phyloP scores from a whole-genome alignment of 2,329 filamentous ascomycete genomes.

The Orbilia javanica region DNA sequence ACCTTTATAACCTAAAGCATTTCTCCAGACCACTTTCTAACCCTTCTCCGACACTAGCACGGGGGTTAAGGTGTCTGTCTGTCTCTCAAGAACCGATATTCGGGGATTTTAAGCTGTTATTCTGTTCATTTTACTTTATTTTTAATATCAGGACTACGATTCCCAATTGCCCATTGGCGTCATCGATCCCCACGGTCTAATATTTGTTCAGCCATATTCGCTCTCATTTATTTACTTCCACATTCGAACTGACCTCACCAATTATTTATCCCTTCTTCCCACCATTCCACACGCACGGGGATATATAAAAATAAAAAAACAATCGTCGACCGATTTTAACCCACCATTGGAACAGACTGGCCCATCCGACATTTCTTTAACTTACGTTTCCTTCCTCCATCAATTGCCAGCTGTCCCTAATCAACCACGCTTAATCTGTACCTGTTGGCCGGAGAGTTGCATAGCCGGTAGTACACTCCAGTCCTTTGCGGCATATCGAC shows the following conservation, averaged over 20 bases:
- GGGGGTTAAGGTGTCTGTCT: conserved; percentile 5
- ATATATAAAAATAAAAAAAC: neutral
- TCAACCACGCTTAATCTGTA: conserved; percentile 20
- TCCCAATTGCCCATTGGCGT: conserved; percentile 17
- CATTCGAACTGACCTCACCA: neutral
- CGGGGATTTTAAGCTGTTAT: neutral
- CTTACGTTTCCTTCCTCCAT: conserved; percentile 6
- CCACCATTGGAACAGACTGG: neutral
- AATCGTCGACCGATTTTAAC: conserved; percentile 15
- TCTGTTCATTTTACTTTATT: neutral
- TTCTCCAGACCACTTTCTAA: conserved; percentile 11
- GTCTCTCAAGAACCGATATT: too few species aligned
- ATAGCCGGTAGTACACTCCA: conserved; percentile 43
- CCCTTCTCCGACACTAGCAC: conserved; percentile 10
- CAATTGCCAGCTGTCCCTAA: conserved; percentile 31
- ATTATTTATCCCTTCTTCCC: neutral
- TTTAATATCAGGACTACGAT: neutral
- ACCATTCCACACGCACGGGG: neutral
- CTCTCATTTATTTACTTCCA: neutral
- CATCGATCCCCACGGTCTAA: conserved; percentile 6
- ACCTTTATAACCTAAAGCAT: conserved; percentile 42
- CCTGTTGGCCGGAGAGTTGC: conserved; percentile 24
- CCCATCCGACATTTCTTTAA: conserved; percentile 15
- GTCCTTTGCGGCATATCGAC: conserved; percentile 35
- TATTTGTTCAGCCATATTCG: conserved; percentile 1